A percentile compares a stretch with the other conserved stretches of the same genome.
phyloP scores from a whole-genome alignment of 164 flowering plant genomes.

The grape (Vitis vinifera) region DNA sequence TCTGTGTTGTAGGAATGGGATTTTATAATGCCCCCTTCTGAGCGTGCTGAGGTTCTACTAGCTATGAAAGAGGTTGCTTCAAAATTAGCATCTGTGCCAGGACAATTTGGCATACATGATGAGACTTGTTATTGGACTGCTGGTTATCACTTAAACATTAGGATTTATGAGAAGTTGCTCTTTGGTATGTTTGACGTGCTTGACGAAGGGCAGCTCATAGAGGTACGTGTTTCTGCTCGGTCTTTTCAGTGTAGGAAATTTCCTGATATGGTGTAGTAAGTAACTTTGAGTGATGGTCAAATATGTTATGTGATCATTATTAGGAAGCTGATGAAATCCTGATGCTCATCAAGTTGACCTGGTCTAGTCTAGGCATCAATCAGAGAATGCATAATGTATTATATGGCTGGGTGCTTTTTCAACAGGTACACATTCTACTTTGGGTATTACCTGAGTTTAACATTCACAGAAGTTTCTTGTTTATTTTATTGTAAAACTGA shows the following conservation, averaged over 20 bases:
- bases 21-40: conserved; percentile 41
- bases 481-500: background rate
- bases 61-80: conserved; percentile 40
- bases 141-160: conserved; percentile 68
- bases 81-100: conserved; percentile 47
- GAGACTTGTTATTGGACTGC: conserved; percentile 67
- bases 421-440: conserved; percentile 51
- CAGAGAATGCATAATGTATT: conserved; percentile 58
- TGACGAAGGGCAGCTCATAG: conserved; percentile 70
- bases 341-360: conserved; percentile 52
- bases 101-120: conserved; percentile 43
- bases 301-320: conserved; percentile 8
- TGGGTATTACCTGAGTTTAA: background rate
- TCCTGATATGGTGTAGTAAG: background rate
- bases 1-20: conserved; percentile 59
- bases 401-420: conserved; percentile 78
- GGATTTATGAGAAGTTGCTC: conserved; percentile 72
- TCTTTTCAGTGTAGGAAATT: background rate
- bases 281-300: conserved; percentile 3
- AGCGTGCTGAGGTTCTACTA: conserved; percentile 47
- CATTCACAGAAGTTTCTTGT: background rate
- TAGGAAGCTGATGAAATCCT: conserved; percentile 70
- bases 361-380: conserved; percentile 80
- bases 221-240: conserved; percentile 35
- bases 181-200: conserved; percentile 67